Base-by-base conservation (phyloP, 257 asterid genomes). In the Solanum chmielewskii region DNA sequence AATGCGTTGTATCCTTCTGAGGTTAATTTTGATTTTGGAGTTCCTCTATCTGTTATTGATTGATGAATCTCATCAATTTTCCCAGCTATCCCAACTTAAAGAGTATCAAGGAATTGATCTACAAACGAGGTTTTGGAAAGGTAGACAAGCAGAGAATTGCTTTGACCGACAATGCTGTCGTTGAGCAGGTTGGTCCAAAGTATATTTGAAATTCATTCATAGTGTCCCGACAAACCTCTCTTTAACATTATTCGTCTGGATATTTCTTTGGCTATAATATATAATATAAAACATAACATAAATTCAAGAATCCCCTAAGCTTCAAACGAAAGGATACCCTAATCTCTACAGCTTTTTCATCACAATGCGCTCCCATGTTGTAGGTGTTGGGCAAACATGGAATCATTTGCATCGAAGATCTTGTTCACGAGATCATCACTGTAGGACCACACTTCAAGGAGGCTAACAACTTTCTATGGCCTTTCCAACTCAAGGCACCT, bases 91-190 rank as follows among this genome's bases (percentile, higher is more conserved):
- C 97, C 56, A 95, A 95, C 90, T 90, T 94, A 68, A 95, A 95
- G 85, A 95, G 96, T 47, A 93, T 94, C 44, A 91, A 45, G 66
- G 98, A 94, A 73, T 31, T 94, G 91, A 93, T 94, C 14, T 94
- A 94, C 91, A 95, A 95, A 91, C 86, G 98, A 25, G 98, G 98
- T 6, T 95, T 83, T 21, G 98, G 98, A 20, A 95, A 95, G 85
- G 92, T 93, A 5, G 89, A 95, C 94, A 95, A 93, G 93, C 94
- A 92, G 87, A 92, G 96, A 75, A 94, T 93, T 83, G 94, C 97
- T 18, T 85, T 94, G 91, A 94, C 98, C 0, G 98, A 94, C 71
- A 94, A 94, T 62, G 89, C 98, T 0, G 87, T 94, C 11, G 74
- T 94, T 14, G 97, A 93, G 82, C 94, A 93, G 97, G 98, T 94